A percentile compares a stretch with the other conserved stretches of the same genome.
These are phyloP conservation scores for Moesziomyces sp. DNA, from an alignment of 1,284 basidiomycete genomes.

Conservation along the genomic window DNA sequence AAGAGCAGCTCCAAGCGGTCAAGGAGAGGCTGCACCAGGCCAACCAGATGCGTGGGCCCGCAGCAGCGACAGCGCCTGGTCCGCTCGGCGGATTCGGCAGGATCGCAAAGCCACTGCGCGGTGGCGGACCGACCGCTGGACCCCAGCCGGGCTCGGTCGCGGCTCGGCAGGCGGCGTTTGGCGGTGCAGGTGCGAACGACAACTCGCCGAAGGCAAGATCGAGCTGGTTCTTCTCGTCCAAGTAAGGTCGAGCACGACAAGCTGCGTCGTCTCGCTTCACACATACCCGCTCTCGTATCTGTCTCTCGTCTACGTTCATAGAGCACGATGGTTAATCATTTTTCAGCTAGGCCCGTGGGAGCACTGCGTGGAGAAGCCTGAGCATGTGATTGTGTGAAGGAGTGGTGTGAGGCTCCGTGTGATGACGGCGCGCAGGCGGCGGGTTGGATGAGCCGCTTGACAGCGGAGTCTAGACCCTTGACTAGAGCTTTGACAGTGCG, in stretches of 20 bases:
- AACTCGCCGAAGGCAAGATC: slow-evolving; percentile 56
- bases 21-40: slow-evolving; percentile 91
- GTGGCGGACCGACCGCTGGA: slow-evolving; percentile 72
- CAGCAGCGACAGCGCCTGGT: slow-evolving; percentile 67
- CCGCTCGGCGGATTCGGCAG: slow-evolving; percentile 84
- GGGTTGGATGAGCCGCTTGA: too few species aligned
- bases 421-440: too few species aligned
- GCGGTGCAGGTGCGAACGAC: slow-evolving; percentile 22
- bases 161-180: slow-evolving; percentile 34
- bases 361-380: too few species aligned
- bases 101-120: slow-evolving; percentile 94
- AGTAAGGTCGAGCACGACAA: slow-evolving; percentile 11
- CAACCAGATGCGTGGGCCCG: slow-evolving; percentile 75
- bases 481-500: too few species aligned
- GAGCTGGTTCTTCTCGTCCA: slow-evolving; percentile 62
- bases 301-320: slow-evolving; percentile 8
- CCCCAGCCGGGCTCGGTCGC: slow-evolving; percentile 45
- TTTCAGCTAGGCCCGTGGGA: neutral
- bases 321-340: neutral
- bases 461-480: too few species aligned
- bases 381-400: too few species aligned
- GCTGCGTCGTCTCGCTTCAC: neutral
- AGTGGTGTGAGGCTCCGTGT: too few species aligned
- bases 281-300: slow-evolving; percentile 19
- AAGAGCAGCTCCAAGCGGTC: slow-evolving; percentile 88